Evolutionary conservation across 192 early-diverging fungal genomes (phyloP).

Genomic region (Coemansia sp.): DNA sequence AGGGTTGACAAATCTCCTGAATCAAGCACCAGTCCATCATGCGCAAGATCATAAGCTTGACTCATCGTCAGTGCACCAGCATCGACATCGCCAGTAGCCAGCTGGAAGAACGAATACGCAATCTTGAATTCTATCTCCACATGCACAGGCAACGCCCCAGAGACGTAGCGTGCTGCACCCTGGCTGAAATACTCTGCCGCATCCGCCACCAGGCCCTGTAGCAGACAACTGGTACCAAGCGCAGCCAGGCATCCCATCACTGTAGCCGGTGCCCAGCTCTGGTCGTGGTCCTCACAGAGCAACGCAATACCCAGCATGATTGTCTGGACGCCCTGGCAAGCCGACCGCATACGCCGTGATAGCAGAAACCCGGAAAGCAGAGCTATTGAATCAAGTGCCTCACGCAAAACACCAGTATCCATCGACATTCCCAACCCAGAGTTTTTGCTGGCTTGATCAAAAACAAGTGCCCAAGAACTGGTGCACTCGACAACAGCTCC

Average conservation of each 20-base stretch:
- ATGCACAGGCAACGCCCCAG: conserved; percentile 26
- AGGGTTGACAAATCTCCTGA: too few relatives aligned
- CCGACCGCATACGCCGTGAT: conserved; percentile 30
- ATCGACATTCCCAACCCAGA: not conserved
- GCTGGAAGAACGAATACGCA: conserved; percentile 20
- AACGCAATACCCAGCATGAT: conserved; percentile 2
- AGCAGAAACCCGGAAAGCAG: conserved; percentile 20
- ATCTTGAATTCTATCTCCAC: conserved; percentile 23
- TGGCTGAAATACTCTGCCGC: conserved; percentile 19
- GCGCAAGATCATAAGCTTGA: conserved; percentile 11
- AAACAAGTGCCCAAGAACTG: conserved; percentile 15
- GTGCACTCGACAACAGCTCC: conserved; percentile 5
- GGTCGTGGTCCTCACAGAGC: conserved; percentile 15
- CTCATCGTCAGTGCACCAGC: conserved; percentile 13
- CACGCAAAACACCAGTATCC: conserved; percentile 23
- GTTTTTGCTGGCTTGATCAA: not conserved
- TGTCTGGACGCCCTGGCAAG: conserved; percentile 2
- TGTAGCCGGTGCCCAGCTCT: conserved; percentile 14
- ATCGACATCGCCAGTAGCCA: conserved; percentile 15
- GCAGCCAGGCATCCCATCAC: conserved; percentile 26
- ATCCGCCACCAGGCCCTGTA: conserved; percentile 9
- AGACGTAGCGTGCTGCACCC: conserved; percentile 17
- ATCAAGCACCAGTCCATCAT: not conserved
- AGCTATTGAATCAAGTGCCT: conserved; percentile 12
- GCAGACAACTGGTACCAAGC: conserved; percentile 15